Conservation (phyloP, 768 basidiomycete species). For the Leccinum incarnatum region DNA sequence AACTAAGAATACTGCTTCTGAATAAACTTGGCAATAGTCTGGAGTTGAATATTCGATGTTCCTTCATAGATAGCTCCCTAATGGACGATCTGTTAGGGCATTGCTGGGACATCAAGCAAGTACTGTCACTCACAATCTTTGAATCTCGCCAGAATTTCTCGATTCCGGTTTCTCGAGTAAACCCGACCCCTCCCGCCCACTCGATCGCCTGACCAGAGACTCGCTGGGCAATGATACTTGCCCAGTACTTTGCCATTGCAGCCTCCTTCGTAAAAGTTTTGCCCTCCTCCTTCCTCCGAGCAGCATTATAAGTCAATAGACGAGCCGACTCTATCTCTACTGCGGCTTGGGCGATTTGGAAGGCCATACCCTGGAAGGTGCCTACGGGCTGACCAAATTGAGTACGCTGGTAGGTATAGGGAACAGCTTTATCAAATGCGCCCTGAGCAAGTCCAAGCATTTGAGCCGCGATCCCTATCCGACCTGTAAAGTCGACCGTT, state of each 20-base stretch:
- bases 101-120: background rate
- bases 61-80: conserved; percentile 92
- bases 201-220: conserved; percentile 91
- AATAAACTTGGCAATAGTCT: conserved; percentile 91
- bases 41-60: conserved; percentile 96
- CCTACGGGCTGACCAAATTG: conserved; percentile 96
- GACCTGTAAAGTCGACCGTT: conserved; percentile 40
- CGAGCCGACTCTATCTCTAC: conserved; percentile 88
- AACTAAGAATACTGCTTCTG: conserved; percentile 76
- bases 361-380: conserved; percentile 93
- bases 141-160: conserved; percentile 98
- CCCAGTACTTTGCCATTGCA: conserved; percentile 97
- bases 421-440: conserved; percentile 93
- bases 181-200: conserved; percentile 93
- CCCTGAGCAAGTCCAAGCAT: conserved; percentile 99
- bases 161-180: conserved; percentile 90
- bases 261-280: conserved; percentile 86
- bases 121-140: conserved; percentile 70
- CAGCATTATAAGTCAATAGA: conserved; percentile 94
- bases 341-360: conserved; percentile 90
- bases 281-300: conserved; percentile 91
- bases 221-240: conserved; percentile 83
- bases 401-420: conserved; percentile 88
- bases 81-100: conserved; percentile 3
- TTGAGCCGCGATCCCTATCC: conserved; percentile 97